Evolutionary conservation across 2,329 filamentous ascomycete genomes (phyloP), one percentile per base, ranked within the genome.

Genomic region (Sarocladium kiliense): DNA sequence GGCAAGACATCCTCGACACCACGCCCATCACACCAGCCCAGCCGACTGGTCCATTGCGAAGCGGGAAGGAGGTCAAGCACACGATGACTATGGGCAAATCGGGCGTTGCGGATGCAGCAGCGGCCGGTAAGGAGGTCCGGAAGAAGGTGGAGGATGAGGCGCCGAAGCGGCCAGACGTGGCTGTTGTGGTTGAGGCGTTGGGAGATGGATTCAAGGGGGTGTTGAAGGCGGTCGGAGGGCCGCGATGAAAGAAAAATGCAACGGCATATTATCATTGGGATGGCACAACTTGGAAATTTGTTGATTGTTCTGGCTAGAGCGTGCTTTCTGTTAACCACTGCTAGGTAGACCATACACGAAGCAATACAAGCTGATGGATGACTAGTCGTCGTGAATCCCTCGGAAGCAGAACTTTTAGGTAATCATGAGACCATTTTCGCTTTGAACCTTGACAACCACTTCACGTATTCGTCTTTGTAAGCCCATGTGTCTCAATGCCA

Each of bases 1-100:
- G 89, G 88, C 86, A 91, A 65, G 74, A 80, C 1, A 73, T 91
- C 6, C 74, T 92, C 2, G 85, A 91, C 64, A 73, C 77, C n/a
- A 89, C 88, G 0, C 67, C 77, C 45, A 84, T 92, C 58, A 88
- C 86, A 1, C 87, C 89, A 0, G 77, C 72, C 0, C 74, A 71
- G 1, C 67, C 74, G 0, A 64, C 69, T 1, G 85, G 86, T 0
- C 71, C 74, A 1, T 67, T 86, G 0, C 75, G 87, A 0, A 65
- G 59, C 7, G 82, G 82, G 14, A 76, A 70, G 32, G 79, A 83
- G 18, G 77, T 82, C 26, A 78, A 74, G 64, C 67, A 70, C 39
- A 58, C 64, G 23, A 66, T 69, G 39, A 69, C 71, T 5, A 68
- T 69, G 63, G 77, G 77, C 4, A 80, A 78, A 63, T 70, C 68